Conservation (phyloP, 495 filamentous ascomycete genomes). For the Astrothelium macrocarpum region DNA sequence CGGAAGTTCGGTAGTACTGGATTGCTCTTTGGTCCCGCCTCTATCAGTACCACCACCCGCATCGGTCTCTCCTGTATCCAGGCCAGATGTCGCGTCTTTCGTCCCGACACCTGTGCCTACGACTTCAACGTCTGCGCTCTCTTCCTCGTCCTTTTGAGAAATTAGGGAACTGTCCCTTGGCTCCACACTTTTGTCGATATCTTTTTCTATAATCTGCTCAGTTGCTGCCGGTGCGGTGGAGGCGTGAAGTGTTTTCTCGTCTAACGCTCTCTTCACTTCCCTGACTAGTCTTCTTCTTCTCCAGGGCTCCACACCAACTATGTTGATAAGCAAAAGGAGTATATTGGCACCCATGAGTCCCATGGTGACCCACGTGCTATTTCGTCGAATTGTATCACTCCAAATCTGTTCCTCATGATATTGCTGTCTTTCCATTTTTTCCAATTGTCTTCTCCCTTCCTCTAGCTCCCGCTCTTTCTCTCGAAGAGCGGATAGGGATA, state of each 20-base stretch:
- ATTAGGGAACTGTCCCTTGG: slow-evolving; percentile 6
- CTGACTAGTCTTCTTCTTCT: slow-evolving; percentile 66
- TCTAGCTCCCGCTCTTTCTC: slow-evolving; percentile 67
- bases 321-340: slow-evolving; percentile 74
- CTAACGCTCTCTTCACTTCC: slow-evolving; percentile 73
- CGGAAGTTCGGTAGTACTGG: neutral
- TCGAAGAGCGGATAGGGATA: slow-evolving; percentile 60
- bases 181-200: slow-evolving; percentile 18
- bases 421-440: slow-evolving; percentile 68
- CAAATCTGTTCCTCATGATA: slow-evolving; percentile 99
- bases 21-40: neutral
- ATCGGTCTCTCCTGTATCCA: slow-evolving; percentile 8
- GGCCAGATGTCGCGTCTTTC: neutral
- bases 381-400: slow-evolving; percentile 92
- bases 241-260: slow-evolving; percentile 45
- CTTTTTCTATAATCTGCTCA: slow-evolving; percentile 15
- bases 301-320: slow-evolving; percentile 94
- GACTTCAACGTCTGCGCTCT: slow-evolving; percentile 10
- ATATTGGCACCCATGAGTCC: slow-evolving; percentile 96
- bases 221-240: slow-evolving; percentile 11
- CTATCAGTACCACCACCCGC: neutral
- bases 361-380: slow-evolving; percentile 97
- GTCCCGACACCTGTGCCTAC: slow-evolving; percentile 2
- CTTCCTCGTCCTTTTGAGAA: neutral
- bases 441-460: slow-evolving; percentile 61